Conservation (phyloP, 2,329 filamentous ascomycete genomes). For the Colletotrichum liriopes region DNA sequence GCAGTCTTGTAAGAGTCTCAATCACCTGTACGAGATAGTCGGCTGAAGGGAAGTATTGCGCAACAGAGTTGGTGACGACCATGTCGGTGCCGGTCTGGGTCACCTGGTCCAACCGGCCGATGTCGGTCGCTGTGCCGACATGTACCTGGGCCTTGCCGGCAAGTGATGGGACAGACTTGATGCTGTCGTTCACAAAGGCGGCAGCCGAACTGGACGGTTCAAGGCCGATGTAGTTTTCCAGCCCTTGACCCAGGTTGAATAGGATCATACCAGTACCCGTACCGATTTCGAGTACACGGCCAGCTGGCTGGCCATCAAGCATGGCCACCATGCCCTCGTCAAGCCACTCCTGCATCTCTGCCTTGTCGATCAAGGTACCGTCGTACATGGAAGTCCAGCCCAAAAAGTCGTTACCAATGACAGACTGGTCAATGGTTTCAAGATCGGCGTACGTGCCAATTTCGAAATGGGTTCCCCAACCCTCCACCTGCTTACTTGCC, state of each 20-base stretch:
- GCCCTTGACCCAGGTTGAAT: slow-evolving; percentile 46
- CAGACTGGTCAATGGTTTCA: slow-evolving; percentile 26
- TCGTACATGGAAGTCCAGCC: slow-evolving; percentile 54
- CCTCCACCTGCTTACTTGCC: slow-evolving; percentile 38
- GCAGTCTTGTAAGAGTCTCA: slow-evolving; percentile 28
- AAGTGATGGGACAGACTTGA: slow-evolving; percentile 35
- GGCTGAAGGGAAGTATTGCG: slow-evolving; percentile 49
- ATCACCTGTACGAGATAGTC: slow-evolving; percentile 46
- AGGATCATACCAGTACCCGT: slow-evolving; percentile 52
- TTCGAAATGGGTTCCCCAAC: slow-evolving; percentile 45
- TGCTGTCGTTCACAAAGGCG: slow-evolving; percentile 43
- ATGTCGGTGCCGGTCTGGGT: neutral
- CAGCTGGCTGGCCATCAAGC: neutral
- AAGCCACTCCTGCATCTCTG: slow-evolving; percentile 53
- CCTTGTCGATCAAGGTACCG: slow-evolving; percentile 46
- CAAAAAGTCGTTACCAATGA: slow-evolving; percentile 49
- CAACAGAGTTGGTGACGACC: slow-evolving; percentile 47
- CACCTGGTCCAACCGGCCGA: neutral
- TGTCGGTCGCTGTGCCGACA: slow-evolving; percentile 45
- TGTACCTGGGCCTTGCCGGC: slow-evolving; percentile 40
- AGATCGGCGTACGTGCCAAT: slow-evolving; percentile 41
- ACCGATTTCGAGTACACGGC: slow-evolving; percentile 50
- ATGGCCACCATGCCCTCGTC: slow-evolving; percentile 49
- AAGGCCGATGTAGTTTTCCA: slow-evolving; percentile 48
- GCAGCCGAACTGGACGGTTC: slow-evolving; percentile 47